phyloP scores from a whole-genome alignment of 371 early-diverging fungal species.

The Saksenaea vasiformis region DNA sequence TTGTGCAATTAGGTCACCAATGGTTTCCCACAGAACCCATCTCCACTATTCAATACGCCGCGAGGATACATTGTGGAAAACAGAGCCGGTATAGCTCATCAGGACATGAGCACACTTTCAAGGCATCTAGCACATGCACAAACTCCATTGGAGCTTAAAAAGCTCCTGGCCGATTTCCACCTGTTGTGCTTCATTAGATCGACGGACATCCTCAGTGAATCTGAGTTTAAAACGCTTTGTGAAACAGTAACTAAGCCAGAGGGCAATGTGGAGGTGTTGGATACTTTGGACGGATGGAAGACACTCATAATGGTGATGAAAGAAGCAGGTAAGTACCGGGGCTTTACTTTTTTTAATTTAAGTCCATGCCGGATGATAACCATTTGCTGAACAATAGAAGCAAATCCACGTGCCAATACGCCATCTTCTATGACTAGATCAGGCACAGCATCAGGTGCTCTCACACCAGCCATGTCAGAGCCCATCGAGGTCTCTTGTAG shows the following conservation, averaged over 20 bases:
- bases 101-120: constrained; percentile 48
- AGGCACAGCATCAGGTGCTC: constrained; percentile 25
- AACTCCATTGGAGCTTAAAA: constrained; percentile 35
- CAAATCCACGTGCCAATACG: constrained; percentile 16
- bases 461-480: constrained; percentile 26
- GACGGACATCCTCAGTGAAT: constrained; percentile 46
- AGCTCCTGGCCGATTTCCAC: constrained; percentile 80
- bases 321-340: constrained; percentile 51
- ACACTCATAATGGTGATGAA: constrained; percentile 71
- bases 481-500: constrained; percentile 75
- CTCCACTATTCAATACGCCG: constrained; percentile 70
- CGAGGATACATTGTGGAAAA: constrained; percentile 69
- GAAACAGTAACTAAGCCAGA: constrained; percentile 51
- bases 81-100: constrained; percentile 42
- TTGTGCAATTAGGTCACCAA: constrained; percentile 75
- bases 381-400: constrained; percentile 3
- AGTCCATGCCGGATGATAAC: neutral
- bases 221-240: constrained; percentile 61
- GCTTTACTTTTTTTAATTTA: constrained; percentile 2
- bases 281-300: constrained; percentile 72
- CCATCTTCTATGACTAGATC: constrained; percentile 20
- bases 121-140: constrained; percentile 49
- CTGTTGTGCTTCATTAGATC: constrained; percentile 69
- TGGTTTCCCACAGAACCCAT: constrained; percentile 87
- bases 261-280: constrained; percentile 46